Conservation (phyloP, 352 stramenopile genomes). For the Peronospora farinosa region DNA sequence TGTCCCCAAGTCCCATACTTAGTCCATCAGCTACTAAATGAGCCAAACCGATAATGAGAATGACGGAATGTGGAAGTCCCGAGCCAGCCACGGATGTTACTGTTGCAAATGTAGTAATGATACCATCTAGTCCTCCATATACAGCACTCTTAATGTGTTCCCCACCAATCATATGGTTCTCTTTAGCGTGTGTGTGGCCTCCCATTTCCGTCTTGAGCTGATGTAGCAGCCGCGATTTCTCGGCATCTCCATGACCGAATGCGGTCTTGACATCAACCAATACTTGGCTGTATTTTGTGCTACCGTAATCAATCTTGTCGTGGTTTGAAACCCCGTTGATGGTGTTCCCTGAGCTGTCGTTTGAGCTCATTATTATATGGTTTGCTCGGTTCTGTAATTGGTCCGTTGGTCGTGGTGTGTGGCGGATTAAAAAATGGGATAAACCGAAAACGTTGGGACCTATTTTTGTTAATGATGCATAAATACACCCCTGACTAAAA, state of each 20-base stretch:
- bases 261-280: conserved; percentile 53
- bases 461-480: too few species aligned
- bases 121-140: conserved; percentile 94
- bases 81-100: conserved; percentile 91
- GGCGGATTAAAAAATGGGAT: too few species aligned
- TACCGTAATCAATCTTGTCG: conserved; percentile 43
- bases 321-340: conserved; percentile 22
- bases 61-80: conserved; percentile 79
- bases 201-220: conserved; percentile 63
- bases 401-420: too few species aligned
- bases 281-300: conserved; percentile 33
- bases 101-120: conserved; percentile 94
- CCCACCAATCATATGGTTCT: conserved; percentile 67
- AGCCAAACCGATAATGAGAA: conserved; percentile 92
- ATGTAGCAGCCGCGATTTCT: conserved; percentile 54
- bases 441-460: too few species aligned
- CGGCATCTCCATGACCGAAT: conserved; percentile 39
- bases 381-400: too few species aligned
- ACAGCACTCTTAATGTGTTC: conserved; percentile 86
- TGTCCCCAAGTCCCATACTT: conserved; percentile 93
- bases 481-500: too few species aligned
- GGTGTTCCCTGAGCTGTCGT: conserved; percentile 6
- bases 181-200: conserved; percentile 48
- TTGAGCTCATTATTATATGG: too few species aligned
- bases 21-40: conserved; percentile 94